Evolutionary conservation across 192 early-diverging fungal genomes (phyloP).

Genomic region (Mortierella antarctica): DNA sequence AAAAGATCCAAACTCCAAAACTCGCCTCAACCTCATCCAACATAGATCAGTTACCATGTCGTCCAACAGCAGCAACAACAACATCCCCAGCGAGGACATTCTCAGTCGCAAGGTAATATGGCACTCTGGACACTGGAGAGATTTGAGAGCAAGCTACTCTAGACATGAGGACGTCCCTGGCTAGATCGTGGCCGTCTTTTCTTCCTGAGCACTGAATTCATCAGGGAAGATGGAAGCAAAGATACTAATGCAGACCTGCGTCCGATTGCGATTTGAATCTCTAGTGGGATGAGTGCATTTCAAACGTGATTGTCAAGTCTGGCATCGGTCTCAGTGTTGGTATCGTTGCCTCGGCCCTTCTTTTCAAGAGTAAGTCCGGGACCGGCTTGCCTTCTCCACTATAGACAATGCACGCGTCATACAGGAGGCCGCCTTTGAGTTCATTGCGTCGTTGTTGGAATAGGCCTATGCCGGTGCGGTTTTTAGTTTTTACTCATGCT

Average conservation of each 20-base stretch:
- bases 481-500: background rate
- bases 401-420: background rate
- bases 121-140: background rate
- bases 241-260: background rate
- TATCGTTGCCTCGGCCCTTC: slow-evolving; percentile 85
- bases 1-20: no score
- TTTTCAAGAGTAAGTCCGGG: slow-evolving; percentile 82
- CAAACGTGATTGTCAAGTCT: slow-evolving; percentile 85
- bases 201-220: background rate
- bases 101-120: slow-evolving; percentile 40
- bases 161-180: background rate
- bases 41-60: background rate
- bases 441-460: background rate
- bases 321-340: slow-evolving; percentile 86
- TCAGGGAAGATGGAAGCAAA: background rate
- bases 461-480: background rate
- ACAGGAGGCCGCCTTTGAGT: background rate
- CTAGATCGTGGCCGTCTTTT: background rate
- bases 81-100: slow-evolving; percentile 64
- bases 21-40: no score
- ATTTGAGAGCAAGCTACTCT: background rate
- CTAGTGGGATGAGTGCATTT: slow-evolving; percentile 88
- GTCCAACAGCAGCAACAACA: slow-evolving; percentile 27
- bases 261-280: background rate
- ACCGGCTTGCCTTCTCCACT: background rate